phyloP scores from a whole-genome alignment of 2,329 filamentous ascomycete species.

The Esteya vermicola region DNA sequence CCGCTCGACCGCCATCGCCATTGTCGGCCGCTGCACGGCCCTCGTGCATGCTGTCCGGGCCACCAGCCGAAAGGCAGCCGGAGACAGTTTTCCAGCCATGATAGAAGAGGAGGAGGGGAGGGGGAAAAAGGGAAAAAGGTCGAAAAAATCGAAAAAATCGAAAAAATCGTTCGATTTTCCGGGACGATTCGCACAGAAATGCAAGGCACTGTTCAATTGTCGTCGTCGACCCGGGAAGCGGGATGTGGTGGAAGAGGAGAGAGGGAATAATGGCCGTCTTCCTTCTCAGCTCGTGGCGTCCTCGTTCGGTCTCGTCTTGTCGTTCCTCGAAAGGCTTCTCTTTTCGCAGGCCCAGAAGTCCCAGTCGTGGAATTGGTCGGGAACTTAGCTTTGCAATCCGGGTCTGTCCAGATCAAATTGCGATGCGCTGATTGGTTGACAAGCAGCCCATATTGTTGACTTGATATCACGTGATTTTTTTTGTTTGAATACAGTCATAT shows the following conservation, averaged over 20 bases:
- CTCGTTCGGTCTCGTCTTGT: not conserved
- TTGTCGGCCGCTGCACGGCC: constrained; percentile 28
- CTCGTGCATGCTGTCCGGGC: constrained; percentile 50
- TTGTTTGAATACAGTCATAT: too few species aligned
- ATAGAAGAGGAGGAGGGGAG: constrained; percentile 5
- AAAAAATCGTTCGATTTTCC: not conserved
- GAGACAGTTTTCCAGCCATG: constrained; percentile 77
- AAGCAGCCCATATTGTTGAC: too few species aligned
- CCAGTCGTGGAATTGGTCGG: constrained; percentile 9
- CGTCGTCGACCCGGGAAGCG: too few species aligned
- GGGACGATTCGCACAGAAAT: not conserved
- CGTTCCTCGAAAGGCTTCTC: constrained; percentile 1
- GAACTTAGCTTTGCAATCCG: constrained; percentile 8
- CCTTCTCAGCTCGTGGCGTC: not conserved
- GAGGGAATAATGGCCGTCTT: too few species aligned
- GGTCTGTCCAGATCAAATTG: constrained; percentile 10
- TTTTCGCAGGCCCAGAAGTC: not conserved
- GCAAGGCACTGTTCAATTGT: too few species aligned
- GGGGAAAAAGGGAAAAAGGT: not conserved
- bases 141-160: not conserved
- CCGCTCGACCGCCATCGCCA: not conserved
- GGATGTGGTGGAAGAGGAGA: too few species aligned
- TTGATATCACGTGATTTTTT: not conserved
- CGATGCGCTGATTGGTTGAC: constrained; percentile 7
- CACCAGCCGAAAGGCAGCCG: constrained; percentile 56